These are phyloP conservation scores for Salix exigua DNA, from an alignment of 345 rosid genomes.

Conservation along the genomic window DNA sequence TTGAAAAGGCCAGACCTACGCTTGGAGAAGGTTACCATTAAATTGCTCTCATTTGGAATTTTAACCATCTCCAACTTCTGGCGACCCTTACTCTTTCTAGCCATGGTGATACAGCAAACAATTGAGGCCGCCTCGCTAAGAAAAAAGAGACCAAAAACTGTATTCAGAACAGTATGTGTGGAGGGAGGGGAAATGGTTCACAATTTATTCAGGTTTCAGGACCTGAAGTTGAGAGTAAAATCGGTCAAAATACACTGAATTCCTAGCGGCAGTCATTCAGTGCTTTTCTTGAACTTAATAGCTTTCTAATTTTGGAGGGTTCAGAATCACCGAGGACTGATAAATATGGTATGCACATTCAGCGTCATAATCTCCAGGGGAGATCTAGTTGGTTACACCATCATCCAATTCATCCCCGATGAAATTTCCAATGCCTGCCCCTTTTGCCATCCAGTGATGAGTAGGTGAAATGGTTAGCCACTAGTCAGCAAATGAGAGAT, in stretches of 20 bases:
- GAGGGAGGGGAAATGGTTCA: neutral
- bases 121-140: neutral
- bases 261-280: neutral
- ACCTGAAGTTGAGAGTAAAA: neutral
- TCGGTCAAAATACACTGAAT: neutral
- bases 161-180: neutral
- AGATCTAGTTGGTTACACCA: neutral
- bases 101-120: neutral
- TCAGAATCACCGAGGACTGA: neutral
- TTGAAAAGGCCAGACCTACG: slow-evolving; percentile 18
- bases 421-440: neutral
- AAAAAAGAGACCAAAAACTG: neutral
- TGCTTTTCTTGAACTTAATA: slow-evolving; percentile 2
- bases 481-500: neutral
- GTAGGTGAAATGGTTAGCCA: neutral
- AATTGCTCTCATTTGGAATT: slow-evolving; percentile 21
- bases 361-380: neutral
- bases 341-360: slow-evolving; percentile 12
- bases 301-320: slow-evolving; percentile 13
- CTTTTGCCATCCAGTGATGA: neutral
- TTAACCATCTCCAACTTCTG: slow-evolving; percentile 20
- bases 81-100: slow-evolving; percentile 11
- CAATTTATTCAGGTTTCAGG: slow-evolving; percentile 9
- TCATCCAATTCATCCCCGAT: neutral
- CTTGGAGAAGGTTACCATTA: slow-evolving; percentile 23